phyloP scores from a whole-genome alignment of 2,329 filamentous ascomycete genomes.

The Clarireedia paspali region DNA sequence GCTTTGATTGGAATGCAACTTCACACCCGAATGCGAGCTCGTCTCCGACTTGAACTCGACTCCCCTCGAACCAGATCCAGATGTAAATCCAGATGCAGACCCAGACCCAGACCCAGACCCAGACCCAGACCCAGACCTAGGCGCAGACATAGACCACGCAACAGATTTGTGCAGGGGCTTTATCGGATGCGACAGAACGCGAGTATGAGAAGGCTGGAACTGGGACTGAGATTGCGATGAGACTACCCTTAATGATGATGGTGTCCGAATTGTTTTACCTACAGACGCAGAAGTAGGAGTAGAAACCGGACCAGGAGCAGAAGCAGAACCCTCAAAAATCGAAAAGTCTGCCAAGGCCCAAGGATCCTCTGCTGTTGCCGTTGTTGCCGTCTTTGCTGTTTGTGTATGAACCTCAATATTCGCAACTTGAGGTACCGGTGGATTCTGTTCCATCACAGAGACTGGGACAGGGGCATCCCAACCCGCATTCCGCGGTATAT shows the following conservation, averaged over 20 bases:
- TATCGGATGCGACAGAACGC: background rate
- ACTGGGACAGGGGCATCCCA: too few relatives aligned
- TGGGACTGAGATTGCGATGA: background rate
- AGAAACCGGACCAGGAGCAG: background rate
- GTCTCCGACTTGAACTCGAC: too few relatives aligned
- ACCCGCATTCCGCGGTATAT: too few relatives aligned
- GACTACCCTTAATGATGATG: background rate
- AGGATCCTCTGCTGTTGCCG: conserved; percentile 18
- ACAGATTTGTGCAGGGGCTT: background rate
- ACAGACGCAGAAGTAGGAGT: background rate
- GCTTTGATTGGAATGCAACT: background rate
- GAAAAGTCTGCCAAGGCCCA: conserved; percentile 32
- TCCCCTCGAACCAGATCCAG: too few relatives aligned
- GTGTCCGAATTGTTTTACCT: background rate
- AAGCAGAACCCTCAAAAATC: conserved; percentile 26
- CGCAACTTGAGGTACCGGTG: background rate
- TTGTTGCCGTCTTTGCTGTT: background rate
- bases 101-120: too few relatives aligned
- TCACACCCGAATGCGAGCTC: too few relatives aligned
- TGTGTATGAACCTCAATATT: background rate
- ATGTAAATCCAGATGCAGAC: too few relatives aligned
- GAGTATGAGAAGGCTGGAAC: background rate
- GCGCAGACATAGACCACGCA: background rate
- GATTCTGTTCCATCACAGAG: too few relatives aligned
- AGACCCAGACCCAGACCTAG: too few relatives aligned